Conservation (phyloP, 768 basidiomycete genomes). For the Boletus tylopilopsis region DNA sequence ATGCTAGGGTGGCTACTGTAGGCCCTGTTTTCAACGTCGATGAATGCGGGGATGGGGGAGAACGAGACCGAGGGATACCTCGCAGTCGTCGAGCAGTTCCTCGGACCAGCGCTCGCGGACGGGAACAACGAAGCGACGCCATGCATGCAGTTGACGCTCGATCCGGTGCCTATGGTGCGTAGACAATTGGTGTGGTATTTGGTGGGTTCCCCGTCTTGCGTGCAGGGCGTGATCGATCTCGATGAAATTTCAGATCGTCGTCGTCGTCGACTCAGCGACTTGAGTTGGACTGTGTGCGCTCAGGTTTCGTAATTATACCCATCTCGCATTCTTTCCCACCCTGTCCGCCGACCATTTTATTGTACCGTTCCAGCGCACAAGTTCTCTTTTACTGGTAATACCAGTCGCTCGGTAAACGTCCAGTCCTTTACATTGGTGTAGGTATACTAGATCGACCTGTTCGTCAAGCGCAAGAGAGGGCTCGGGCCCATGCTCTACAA, state of each 20-base stretch:
- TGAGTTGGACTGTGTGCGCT: slow-evolving; percentile 33
- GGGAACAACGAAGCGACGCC: slow-evolving; percentile 38
- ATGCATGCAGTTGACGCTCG: slow-evolving; percentile 52
- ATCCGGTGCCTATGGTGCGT: slow-evolving; percentile 52
- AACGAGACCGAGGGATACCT: slow-evolving; percentile 48
- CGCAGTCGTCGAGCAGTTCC: slow-evolving; percentile 33
- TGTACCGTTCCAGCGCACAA: too few relatives aligned
- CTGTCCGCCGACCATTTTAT: too few relatives aligned
- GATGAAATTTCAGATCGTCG: slow-evolving; percentile 44
- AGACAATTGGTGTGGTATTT: slow-evolving; percentile 64
- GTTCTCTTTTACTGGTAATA: too few relatives aligned
- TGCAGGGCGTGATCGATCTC: background rate
- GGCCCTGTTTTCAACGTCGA: slow-evolving; percentile 51
- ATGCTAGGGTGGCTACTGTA: slow-evolving; percentile 61
- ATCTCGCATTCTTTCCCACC: too few relatives aligned
- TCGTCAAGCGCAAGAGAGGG: too few relatives aligned
- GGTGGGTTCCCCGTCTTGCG: slow-evolving; percentile 33
- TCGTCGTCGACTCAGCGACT: slow-evolving; percentile 44
- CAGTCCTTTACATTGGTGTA: too few relatives aligned
- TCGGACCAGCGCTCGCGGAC: slow-evolving; percentile 39
- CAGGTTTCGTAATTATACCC: too few relatives aligned
- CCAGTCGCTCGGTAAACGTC: too few relatives aligned
- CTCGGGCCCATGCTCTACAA: too few relatives aligned
- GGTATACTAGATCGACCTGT: too few relatives aligned
- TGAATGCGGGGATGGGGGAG: slow-evolving; percentile 28